phyloP scores from a whole-genome alignment of 306 rosid genomes.

The Vachellia pachyceras region DNA sequence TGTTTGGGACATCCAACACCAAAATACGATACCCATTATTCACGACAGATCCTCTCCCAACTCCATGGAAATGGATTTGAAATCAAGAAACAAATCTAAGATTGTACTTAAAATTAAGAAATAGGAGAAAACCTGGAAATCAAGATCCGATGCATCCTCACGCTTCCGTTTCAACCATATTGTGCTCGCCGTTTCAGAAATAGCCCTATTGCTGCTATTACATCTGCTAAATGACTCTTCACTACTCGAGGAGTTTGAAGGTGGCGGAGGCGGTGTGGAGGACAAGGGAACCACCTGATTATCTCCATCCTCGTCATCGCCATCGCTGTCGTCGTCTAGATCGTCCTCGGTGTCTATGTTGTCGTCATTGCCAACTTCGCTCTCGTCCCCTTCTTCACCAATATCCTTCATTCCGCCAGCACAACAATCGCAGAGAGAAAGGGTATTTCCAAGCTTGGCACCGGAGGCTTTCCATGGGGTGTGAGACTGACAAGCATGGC shows the following conservation, averaged over 20 bases:
- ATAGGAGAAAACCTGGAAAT: conserved; percentile 40
- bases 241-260: conserved; percentile 59
- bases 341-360: conserved; percentile 46
- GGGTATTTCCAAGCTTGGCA: conserved; percentile 62
- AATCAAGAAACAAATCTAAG: not conserved
- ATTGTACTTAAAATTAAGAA: not conserved
- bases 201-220: conserved; percentile 35
- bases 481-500: conserved; percentile 67
- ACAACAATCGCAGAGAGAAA: conserved; percentile 63
- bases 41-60: not conserved
- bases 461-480: conserved; percentile 87
- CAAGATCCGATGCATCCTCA: conserved; percentile 44
- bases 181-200: conserved; percentile 26
- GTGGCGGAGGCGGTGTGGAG: conserved; percentile 58
- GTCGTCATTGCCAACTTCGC: conserved; percentile 56
- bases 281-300: conserved; percentile 77
- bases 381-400: conserved; percentile 42
- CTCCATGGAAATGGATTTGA: not conserved
- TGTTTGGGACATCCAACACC: not conserved
- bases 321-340: not conserved
- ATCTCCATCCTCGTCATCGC: conserved; percentile 56
- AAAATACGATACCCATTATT: not conserved
- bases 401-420: conserved; percentile 39
- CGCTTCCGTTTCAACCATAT: conserved; percentile 59
- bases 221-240: conserved; percentile 51